A percentile compares a stretch with the other conserved stretches of the same genome.
phyloP scores from a whole-genome alignment of 345 rosid genomes.

The Turritis glabra region DNA sequence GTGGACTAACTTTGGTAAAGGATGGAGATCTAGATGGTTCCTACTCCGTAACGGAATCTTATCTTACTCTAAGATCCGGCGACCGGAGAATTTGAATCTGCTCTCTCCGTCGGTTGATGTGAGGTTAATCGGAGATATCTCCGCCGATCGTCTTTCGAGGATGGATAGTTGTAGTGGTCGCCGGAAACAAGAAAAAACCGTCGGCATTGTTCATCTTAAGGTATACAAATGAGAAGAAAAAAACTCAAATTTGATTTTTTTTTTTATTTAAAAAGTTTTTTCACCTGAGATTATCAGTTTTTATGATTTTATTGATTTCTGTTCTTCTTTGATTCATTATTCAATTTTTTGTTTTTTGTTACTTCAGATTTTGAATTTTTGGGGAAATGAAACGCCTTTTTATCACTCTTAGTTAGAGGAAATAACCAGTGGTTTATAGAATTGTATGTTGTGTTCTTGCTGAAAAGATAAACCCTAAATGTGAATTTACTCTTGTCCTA shows the following conservation, averaged over 20 bases:
- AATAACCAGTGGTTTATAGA: conserved; percentile 40
- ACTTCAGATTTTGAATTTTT: conserved; percentile 11
- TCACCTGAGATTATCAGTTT: conserved; percentile 30
- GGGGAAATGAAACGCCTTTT: conserved; percentile 38
- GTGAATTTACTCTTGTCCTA: conserved; percentile 18
- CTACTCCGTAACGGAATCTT: conserved; percentile 73
- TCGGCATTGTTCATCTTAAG: conserved; percentile 89
- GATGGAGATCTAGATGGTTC: conserved; percentile 99
- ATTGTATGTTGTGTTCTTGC: conserved; percentile 38
- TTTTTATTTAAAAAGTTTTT: conserved; percentile 28
- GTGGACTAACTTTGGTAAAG: conserved; percentile 98
- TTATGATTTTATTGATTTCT: conserved; percentile 23
- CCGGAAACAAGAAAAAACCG: conserved; percentile 62
- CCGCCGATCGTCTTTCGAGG: conserved; percentile 57
- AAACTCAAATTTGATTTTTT: not conserved
- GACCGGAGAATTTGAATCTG: conserved; percentile 60
- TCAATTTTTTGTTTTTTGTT: too few species aligned
- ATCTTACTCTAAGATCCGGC: conserved; percentile 79
- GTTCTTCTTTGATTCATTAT: conserved; percentile 11
- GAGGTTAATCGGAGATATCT: conserved; percentile 72
- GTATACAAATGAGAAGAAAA: conserved; percentile 43
- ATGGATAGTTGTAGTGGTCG: conserved; percentile 57
- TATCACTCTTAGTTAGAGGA: conserved; percentile 42
- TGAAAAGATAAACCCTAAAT: conserved; percentile 33
- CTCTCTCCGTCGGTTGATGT: conserved; percentile 56